These are phyloP conservation scores for Oidiodendron maius DNA, from an alignment of 495 filamentous ascomycete genomes.

Conservation along the genomic window DNA sequence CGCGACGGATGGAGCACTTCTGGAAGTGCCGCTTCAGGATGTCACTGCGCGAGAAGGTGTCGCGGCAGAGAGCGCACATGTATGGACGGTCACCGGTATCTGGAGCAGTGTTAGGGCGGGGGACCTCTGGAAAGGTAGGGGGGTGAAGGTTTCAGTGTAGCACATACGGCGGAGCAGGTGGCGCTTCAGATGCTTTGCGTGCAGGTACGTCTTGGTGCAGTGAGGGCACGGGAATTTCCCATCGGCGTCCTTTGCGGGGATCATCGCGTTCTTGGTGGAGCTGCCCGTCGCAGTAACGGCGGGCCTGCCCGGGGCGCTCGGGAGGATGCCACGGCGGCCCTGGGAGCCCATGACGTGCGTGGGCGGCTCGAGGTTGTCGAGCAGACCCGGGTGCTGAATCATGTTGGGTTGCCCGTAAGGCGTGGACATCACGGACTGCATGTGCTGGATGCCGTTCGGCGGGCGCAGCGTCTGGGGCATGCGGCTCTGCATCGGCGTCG, in stretches of 20 bases:
- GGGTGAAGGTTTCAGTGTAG: conserved; percentile 7
- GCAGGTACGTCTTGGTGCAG: conserved; percentile 95
- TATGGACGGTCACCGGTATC: conserved; percentile 97
- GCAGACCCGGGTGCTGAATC: conserved; percentile 9
- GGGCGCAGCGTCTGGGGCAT: conserved; percentile 46
- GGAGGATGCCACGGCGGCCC: conserved; percentile 79
- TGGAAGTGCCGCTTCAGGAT: conserved; percentile 98
- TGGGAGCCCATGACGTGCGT: conserved; percentile 92
- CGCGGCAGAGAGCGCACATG: conserved; percentile 92
- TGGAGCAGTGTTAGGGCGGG: conserved; percentile 29
- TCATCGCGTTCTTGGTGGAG: conserved; percentile 69
- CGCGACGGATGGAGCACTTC: conserved; percentile 92
- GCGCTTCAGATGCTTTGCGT: conserved; percentile 95
- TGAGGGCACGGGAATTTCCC: conserved; percentile 96
- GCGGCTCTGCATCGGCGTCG: conserved; percentile 49
- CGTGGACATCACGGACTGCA: conserved; percentile 39
- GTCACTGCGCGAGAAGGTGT: conserved; percentile 97
- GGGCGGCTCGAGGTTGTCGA: conserved; percentile 51
- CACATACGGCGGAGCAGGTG: conserved; percentile 91
- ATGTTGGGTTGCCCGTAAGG: conserved; percentile 39
- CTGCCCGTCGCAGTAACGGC: conserved; percentile 49
- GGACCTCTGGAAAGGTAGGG: too few species aligned
- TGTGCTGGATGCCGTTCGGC: conserved; percentile 43
- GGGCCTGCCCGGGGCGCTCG: conserved; percentile 78
- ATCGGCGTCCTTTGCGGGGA: conserved; percentile 88